Percentiles rank a stretch among this genome's conserved stretches.
These are phyloP conservation scores for Aspergillus fischeri DNA, from an alignment of 2,329 filamentous ascomycete species.

Conservation along the genomic window DNA sequence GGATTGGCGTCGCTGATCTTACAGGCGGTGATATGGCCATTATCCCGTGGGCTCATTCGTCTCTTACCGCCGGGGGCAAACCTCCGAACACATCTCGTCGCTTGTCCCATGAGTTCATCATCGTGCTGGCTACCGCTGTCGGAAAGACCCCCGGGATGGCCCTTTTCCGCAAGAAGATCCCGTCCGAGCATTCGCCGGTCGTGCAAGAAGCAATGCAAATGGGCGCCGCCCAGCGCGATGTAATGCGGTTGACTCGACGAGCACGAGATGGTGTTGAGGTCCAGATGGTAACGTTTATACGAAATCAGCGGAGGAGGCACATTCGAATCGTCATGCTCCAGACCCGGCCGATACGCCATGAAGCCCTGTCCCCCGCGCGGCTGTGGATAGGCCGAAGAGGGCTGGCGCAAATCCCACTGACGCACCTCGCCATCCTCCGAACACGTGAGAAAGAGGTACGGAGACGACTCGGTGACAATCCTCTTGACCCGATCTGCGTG, in stretches of 20 bases:
- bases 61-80: conserved; percentile 61
- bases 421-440: conserved; percentile 67
- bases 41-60: conserved; percentile 44
- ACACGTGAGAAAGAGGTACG: conserved; percentile 64
- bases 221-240: conserved; percentile 64
- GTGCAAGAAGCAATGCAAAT: conserved; percentile 65
- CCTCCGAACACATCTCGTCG: conserved; percentile 62
- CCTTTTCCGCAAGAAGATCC: conserved; percentile 52
- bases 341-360: conserved; percentile 37
- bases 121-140: conserved; percentile 44
- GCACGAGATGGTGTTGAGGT: conserved; percentile 66
- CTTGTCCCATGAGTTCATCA: conserved; percentile 54
- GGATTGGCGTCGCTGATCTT: conserved; percentile 67
- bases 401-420: conserved; percentile 64
- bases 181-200: conserved; percentile 65
- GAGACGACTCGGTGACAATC: conserved; percentile 65
- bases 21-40: conserved; percentile 65
- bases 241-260: conserved; percentile 65
- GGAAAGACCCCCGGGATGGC: conserved; percentile 39
- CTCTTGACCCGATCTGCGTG: conserved; percentile 64
- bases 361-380: conserved; percentile 45
- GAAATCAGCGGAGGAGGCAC: conserved; percentile 63
- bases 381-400: conserved; percentile 59
- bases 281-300: conserved; percentile 59
- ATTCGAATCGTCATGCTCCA: conserved; percentile 46